phyloP scores from a whole-genome alignment of 345 rosid species.

The Syzygium oleosum region DNA sequence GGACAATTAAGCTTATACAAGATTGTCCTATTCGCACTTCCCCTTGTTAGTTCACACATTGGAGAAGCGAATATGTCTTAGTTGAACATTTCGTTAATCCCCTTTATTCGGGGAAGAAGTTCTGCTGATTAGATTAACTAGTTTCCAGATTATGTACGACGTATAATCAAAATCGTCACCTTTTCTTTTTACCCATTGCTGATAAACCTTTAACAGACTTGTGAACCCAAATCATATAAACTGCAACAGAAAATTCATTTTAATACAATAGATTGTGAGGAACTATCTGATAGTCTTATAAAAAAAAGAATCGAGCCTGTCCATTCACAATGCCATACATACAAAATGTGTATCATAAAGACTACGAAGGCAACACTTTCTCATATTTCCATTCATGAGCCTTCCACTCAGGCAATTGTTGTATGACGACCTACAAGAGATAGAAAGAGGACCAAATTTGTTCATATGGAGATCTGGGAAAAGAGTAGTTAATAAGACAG shows the following conservation, averaged over 20 bases:
- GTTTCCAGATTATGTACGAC: not conserved
- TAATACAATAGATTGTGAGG: not conserved
- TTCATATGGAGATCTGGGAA: not conserved
- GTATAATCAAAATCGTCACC: not conserved
- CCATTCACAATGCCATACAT: not conserved
- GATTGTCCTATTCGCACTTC: not conserved
- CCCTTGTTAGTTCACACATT: not conserved
- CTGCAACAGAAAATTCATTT: not conserved
- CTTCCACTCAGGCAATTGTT: conserved; percentile 94
- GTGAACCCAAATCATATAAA: not conserved
- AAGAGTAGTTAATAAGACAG: not conserved
- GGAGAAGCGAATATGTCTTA: not conserved
- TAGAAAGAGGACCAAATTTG: not conserved
- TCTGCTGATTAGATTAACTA: not conserved
- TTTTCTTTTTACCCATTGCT: not conserved
- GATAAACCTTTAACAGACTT: not conserved
- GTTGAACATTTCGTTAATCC: not conserved
- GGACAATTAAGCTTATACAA: not conserved
- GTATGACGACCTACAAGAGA: conserved; percentile 59
- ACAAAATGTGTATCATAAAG: not conserved
- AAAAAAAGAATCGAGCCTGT: not conserved
- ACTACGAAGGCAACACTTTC: not conserved
- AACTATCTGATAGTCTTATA: not conserved
- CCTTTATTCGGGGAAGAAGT: not conserved
- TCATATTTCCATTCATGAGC: conserved; percentile 78